Evolutionary conservation across 225 moss, liverwort and hornwort species (phyloP).

Genomic region (Asterella californica): DNA sequence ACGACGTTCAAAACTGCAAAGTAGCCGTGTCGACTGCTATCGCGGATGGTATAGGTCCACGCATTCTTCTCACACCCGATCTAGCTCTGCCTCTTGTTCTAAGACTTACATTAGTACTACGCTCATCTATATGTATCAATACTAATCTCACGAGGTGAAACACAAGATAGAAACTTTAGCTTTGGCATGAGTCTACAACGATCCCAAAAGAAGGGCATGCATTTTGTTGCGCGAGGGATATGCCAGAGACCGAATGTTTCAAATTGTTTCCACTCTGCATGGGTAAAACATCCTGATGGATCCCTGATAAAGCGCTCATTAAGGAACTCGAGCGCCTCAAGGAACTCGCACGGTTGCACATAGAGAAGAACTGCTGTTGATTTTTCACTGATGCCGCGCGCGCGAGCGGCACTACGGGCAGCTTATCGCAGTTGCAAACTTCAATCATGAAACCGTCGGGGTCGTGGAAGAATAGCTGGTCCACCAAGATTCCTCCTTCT

Average conservation of each 20-base stretch:
- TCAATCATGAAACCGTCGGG: constrained; percentile 75
- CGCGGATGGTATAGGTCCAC: no score
- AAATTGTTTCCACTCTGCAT: background rate
- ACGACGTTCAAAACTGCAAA: no score
- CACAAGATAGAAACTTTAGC: no score
- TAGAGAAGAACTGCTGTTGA: constrained; percentile 16
- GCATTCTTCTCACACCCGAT: no score
- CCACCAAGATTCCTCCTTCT: constrained; percentile 46
- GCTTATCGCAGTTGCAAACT: constrained; percentile 57
- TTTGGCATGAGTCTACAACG: background rate
- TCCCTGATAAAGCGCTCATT: background rate
- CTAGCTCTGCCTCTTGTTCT: background rate
- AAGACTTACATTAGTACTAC: background rate
- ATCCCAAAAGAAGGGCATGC: background rate
- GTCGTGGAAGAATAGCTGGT: constrained; percentile 73
- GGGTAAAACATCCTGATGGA: background rate
- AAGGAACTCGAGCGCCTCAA: background rate
- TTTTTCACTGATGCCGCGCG: constrained; percentile 14
- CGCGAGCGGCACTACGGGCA: constrained; percentile 46
- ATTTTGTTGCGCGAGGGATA: background rate
- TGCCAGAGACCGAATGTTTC: background rate
- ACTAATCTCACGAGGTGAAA: background rate
- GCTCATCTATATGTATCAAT: background rate
- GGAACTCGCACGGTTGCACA: constrained; percentile 14
- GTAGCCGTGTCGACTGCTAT: no score